Conservation (phyloP, 2,329 filamentous ascomycete species). For the Nemania abortiva region DNA sequence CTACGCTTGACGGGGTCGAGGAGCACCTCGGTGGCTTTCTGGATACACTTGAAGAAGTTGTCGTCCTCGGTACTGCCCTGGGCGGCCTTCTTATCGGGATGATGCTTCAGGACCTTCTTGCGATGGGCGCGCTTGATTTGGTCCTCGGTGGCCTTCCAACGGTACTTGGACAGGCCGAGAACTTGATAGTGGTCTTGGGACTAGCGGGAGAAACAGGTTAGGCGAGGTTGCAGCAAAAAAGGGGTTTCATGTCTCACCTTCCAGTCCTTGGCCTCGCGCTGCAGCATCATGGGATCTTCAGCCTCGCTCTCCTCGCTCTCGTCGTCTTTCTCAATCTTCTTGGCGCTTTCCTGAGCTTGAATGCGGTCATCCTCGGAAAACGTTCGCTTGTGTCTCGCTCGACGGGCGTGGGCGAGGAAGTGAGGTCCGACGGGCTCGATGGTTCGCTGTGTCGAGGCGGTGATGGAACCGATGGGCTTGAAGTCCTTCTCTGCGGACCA, state of each 20-base stretch:
- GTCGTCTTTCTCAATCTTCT: slow-evolving; percentile 94
- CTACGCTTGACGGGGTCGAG: slow-evolving; percentile 91
- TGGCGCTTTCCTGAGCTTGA: slow-evolving; percentile 92
- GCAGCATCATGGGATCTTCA: slow-evolving; percentile 92
- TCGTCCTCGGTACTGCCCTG: slow-evolving; percentile 90
- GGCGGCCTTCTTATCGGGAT: slow-evolving; percentile 98
- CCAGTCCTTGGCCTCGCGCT: slow-evolving; percentile 98
- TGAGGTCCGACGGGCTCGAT: slow-evolving; percentile 97
- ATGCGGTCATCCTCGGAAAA: slow-evolving; percentile 99
- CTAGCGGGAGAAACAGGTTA: slow-evolving; percentile 59
- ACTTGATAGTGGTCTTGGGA: slow-evolving; percentile 98
- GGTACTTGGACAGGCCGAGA: slow-evolving; percentile 91
- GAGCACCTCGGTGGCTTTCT: slow-evolving; percentile 95
- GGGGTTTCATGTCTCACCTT: slow-evolving; percentile 72
- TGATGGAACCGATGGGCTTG: slow-evolving; percentile 83
- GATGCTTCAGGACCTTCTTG: slow-evolving; percentile 99
- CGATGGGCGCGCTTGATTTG: slow-evolving; percentile 99
- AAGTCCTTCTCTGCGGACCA: slow-evolving; percentile 94
- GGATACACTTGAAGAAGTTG: slow-evolving; percentile 99
- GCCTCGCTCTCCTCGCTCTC: slow-evolving; percentile 91
- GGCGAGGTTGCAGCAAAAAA: slow-evolving; percentile 1
- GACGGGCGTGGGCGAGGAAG: slow-evolving; percentile 96
- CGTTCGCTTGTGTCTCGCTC: slow-evolving; percentile 94
- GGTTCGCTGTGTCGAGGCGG: slow-evolving; percentile 82
- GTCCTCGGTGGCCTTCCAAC: slow-evolving; percentile 92